These are phyloP conservation scores for Quercus dentata DNA, from an alignment of 306 rosid genomes.

Conservation along the genomic window DNA sequence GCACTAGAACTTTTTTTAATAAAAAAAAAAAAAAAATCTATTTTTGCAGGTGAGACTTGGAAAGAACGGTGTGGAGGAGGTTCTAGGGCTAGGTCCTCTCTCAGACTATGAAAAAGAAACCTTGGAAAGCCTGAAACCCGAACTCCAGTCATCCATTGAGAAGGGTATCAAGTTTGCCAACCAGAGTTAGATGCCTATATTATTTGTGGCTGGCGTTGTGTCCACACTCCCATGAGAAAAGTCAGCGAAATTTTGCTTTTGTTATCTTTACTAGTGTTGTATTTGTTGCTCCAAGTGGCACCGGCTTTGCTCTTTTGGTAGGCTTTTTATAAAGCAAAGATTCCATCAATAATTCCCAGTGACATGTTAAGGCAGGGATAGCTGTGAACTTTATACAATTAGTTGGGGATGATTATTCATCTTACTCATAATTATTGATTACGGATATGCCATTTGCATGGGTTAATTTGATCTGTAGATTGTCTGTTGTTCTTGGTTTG, in stretches of 20 bases:
- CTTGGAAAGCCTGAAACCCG: conserved; percentile 68
- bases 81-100: conserved; percentile 72
- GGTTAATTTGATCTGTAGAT: background rate
- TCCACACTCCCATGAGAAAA: conserved; percentile 19
- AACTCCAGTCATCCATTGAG: conserved; percentile 79
- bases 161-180: conserved; percentile 87
- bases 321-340: conserved; percentile 15
- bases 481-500: background rate
- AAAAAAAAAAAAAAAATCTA: background rate
- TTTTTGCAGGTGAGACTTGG: conserved; percentile 82
- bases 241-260: conserved; percentile 44
- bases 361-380: conserved; percentile 17
- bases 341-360: conserved; percentile 32
- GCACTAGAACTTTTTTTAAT: background rate
- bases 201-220: conserved; percentile 8
- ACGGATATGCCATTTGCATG: background rate
- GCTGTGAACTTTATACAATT: background rate
- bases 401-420: background rate
- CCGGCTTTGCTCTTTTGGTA: conserved; percentile 34
- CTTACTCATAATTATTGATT: background rate
- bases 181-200: conserved; percentile 36
- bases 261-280: conserved; percentile 19
- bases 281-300: conserved; percentile 36
- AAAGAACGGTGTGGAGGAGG: conserved; percentile 84
- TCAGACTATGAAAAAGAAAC: conserved; percentile 79